A percentile compares a stretch with the other conserved stretches of the same genome.
These are phyloP conservation scores for Phlyctochytrium arcticum DNA, from an alignment of 192 early-diverging fungal genomes.

Conservation along the genomic window DNA sequence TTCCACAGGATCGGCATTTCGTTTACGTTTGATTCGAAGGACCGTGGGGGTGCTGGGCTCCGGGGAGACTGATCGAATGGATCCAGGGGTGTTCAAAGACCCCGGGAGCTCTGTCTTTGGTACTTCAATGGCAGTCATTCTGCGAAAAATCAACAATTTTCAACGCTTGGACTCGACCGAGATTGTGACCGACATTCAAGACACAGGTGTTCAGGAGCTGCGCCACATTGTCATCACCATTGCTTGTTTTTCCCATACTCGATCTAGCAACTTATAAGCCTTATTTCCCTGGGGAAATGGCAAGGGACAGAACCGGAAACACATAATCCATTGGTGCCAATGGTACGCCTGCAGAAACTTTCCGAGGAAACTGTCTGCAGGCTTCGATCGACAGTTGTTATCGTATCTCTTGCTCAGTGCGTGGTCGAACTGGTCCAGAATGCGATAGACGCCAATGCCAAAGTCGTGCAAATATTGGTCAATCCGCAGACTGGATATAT, in stretches of 20 bases:
- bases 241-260: too few relatives aligned
- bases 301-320: too few relatives aligned
- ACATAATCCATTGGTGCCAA: too few relatives aligned
- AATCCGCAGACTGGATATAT: slow-evolving; percentile 31
- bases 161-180: too few relatives aligned
- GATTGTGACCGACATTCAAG: too few relatives aligned
- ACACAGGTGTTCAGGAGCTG: too few relatives aligned
- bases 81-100: not conserved
- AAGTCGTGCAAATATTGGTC: slow-evolving; percentile 40
- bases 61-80: not conserved
- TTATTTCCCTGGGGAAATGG: too few relatives aligned
- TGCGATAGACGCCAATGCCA: slow-evolving; percentile 59
- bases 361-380: slow-evolving; percentile 9
- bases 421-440: slow-evolving; percentile 62
- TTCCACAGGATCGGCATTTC: slow-evolving; percentile 31
- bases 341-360: not conserved
- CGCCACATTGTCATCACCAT: too few relatives aligned
- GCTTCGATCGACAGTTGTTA: slow-evolving; percentile 22
- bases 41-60: not conserved
- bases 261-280: too few relatives aligned
- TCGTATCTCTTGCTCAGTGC: slow-evolving; percentile 44
- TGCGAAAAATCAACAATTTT: too few relatives aligned
- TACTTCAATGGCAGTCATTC: too few relatives aligned
- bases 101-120: too few relatives aligned
- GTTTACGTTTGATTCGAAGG: slow-evolving; percentile 29